A percentile compares a stretch with the other conserved stretches of the same genome.
phyloP scores from a whole-genome alignment of 2,329 filamentous ascomycete genomes.

The Neocucurbitaria cava region DNA sequence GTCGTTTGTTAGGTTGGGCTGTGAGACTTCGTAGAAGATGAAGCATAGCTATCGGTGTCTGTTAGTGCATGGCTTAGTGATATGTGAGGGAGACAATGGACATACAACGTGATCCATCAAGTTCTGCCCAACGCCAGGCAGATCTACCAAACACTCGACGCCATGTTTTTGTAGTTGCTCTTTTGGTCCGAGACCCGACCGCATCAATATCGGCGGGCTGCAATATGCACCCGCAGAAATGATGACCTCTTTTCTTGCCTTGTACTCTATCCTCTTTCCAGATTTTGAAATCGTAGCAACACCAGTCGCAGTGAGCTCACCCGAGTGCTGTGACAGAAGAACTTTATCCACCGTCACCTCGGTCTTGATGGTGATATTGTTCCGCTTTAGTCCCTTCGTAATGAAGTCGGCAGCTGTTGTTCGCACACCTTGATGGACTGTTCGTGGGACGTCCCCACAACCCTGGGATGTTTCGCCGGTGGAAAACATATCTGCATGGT shows the following conservation, averaged over 20 bases:
- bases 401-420: conserved; percentile 46
- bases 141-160: conserved; percentile 62
- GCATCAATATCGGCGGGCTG: conserved; percentile 52
- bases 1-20: conserved; percentile 64
- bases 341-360: conserved; percentile 53
- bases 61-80: conserved; percentile 49
- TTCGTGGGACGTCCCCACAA: conserved; percentile 41
- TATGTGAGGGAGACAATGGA: conserved; percentile 48
- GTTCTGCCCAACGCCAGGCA: conserved; percentile 69
- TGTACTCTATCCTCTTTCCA: conserved; percentile 48
- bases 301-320: conserved; percentile 54
- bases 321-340: conserved; percentile 49
- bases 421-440: conserved; percentile 39
- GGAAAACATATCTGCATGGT: conserved; percentile 67
- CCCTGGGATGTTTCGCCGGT: conserved; percentile 47
- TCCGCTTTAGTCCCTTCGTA: conserved; percentile 50
- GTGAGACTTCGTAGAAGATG: conserved; percentile 66
- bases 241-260: conserved; percentile 43
- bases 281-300: conserved; percentile 53
- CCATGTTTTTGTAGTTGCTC: conserved; percentile 59
- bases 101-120: conserved; percentile 68
- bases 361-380: conserved; percentile 45
- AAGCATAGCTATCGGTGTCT: conserved; percentile 54
- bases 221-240: conserved; percentile 44
- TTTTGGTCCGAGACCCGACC: conserved; percentile 65